Evolutionary conservation across 1,284 basidiomycete species (phyloP), one percentile per base, ranked within the genome.

Genomic region (Kalmanozyma brasiliensis): DNA sequence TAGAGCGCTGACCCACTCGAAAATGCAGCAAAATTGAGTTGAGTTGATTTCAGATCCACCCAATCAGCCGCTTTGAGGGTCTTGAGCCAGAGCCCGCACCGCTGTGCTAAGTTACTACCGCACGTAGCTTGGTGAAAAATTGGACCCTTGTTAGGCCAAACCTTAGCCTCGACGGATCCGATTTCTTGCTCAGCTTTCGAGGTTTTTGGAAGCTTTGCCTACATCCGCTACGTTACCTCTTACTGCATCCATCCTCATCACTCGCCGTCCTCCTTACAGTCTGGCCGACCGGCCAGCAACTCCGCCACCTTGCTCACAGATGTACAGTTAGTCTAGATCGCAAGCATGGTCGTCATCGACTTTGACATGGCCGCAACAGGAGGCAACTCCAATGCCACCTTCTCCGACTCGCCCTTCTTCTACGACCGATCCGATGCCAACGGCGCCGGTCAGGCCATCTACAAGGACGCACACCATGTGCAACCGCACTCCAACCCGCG

Each of bases 401-500:
- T 78, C 46, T 77, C 77, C 46, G 67, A 69, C 37, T 76, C 74
- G 10, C 73, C 77, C 48, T 80, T 80, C 58, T 80, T 80, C 59
- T 80, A 72, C 52, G 78, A 79, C 34, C 65, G 78, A 6, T 68
- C 64, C 10, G 48, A 46, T 13, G 64, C 62, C 47, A 65, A 64
- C 17, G 65, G 52, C 8, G 52, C 60, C 3, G 76, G 74, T 6
- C 56, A 69, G 30, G 71, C 70, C 26, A 62, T 74, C 23, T 63
- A 63, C 47, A 51, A 63, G 37, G 63, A 73, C 48, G 73, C 73
- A 7, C 23, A 30, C 40, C 58, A 67, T 35, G 48, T 74, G 1
- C 69, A 81, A 57, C 72, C 81, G 1, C 81, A 82, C 45, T 79
- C 78, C 0, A 74, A 76, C 24, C 61, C 92, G 0, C 88, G 90